Evolutionary conservation across 1,139 yeast species (phyloP).

Genomic region (Nakaseomyces nivariensis): DNA sequence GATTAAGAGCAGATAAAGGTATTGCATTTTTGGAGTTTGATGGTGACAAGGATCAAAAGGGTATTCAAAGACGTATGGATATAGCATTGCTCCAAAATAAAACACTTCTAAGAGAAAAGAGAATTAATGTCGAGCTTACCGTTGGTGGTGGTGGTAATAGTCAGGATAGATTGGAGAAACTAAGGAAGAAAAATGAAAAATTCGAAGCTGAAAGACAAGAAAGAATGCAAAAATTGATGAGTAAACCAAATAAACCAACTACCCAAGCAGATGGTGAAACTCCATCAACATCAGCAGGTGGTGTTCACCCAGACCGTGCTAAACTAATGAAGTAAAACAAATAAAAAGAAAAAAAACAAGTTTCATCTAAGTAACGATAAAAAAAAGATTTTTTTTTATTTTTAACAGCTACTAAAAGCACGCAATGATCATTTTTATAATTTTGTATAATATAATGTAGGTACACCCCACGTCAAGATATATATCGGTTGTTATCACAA

Average conservation of each 20-base stretch:
- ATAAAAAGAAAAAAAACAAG: neutral
- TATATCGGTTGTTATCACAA: too few species aligned
- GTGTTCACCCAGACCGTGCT: conserved; percentile 29
- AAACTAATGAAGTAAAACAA: conserved; percentile 14
- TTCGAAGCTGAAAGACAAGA: conserved; percentile 53
- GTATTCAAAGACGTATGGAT: conserved; percentile 72
- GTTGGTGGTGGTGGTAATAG: conserved; percentile 98
- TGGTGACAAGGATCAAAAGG: conserved; percentile 39
- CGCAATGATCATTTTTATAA: too few species aligned
- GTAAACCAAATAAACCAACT: conserved; percentile 8
- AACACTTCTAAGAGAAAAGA: conserved; percentile 53
- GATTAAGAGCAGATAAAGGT: conserved; percentile 77
- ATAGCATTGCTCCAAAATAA: conserved; percentile 78
- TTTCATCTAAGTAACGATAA: too few species aligned
- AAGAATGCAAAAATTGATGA: conserved; percentile 33
- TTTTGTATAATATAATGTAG: too few species aligned
- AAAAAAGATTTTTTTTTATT: too few species aligned
- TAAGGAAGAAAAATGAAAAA: conserved; percentile 69
- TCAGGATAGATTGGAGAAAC: conserved; percentile 53
- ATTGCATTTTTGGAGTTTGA: conserved; percentile 89
- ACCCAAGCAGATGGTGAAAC: conserved; percentile 3
- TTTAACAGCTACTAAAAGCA: too few species aligned
- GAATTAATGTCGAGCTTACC: conserved; percentile 88
- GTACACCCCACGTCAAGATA: too few species aligned
- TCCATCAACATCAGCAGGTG: conserved; percentile 6